These are phyloP conservation scores for Coleophoma cylindrospora DNA, from an alignment of 2,329 filamentous ascomycete species.

Conservation along the genomic window DNA sequence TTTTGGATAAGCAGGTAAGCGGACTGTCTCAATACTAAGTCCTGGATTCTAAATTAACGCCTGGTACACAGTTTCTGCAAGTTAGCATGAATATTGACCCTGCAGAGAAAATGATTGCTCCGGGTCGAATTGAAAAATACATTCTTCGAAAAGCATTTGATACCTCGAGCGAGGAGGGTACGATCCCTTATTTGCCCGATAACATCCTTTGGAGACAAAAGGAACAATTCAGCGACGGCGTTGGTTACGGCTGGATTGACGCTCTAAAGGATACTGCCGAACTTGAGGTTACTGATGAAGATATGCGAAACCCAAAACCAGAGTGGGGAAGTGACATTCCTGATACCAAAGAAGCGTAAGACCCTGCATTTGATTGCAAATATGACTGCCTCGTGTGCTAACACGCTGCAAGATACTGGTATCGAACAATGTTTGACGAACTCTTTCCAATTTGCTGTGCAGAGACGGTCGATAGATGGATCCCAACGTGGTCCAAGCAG, in stretches of 20 bases:
- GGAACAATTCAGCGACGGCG: background rate
- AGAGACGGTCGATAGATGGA: too few species aligned
- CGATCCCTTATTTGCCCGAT: background rate
- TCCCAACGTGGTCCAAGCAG: too few species aligned
- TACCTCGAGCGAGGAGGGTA: background rate
- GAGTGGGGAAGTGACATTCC: background rate
- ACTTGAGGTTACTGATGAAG: background rate
- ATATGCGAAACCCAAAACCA: background rate
- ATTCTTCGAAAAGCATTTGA: background rate
- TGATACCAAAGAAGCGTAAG: background rate
- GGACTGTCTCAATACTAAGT: too few species aligned
- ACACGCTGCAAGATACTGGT: background rate
- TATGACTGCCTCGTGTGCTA: background rate
- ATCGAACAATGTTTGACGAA: background rate
- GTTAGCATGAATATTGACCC: background rate
- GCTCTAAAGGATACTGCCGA: background rate
- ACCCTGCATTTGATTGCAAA: too few species aligned
- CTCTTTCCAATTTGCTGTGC: too few species aligned
- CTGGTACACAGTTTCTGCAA: background rate
- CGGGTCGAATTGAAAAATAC: background rate
- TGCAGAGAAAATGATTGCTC: background rate
- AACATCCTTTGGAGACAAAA: background rate
- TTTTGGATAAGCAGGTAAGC: background rate
- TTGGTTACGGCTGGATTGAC: background rate
- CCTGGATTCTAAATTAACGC: too few species aligned